Percentiles rank a stretch among this genome's conserved stretches.
phyloP scores from a whole-genome alignment of 495 filamentous ascomycete species.

The Daldinia vernicosa region DNA sequence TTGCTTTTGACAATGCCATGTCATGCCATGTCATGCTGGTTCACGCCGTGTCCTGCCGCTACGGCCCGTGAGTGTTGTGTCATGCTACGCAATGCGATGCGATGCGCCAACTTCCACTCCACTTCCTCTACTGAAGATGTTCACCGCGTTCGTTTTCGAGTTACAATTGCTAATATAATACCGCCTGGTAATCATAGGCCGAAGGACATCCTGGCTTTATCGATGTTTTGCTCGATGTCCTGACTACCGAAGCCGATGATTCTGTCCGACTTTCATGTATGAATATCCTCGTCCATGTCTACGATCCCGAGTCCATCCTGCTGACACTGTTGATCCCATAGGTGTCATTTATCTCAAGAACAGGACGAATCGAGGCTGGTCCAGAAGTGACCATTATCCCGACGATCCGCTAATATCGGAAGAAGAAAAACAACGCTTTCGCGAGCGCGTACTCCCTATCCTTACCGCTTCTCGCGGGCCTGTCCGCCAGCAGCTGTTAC shows the following conservation, averaged over 20 bases:
- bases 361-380: conserved; percentile 90
- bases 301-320: conserved; percentile 17
- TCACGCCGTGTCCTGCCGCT: conserved; percentile 17
- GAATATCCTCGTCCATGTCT: conserved; percentile 38
- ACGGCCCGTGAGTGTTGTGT: conserved; percentile 2
- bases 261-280: conserved; percentile 87
- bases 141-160: conserved; percentile 31
- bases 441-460: conserved; percentile 86
- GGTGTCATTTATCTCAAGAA: conserved; percentile 98
- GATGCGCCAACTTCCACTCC: conserved; percentile 32
- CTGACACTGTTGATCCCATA: conserved; percentile 49
- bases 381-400: conserved; percentile 74
- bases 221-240: conserved; percentile 88
- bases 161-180: conserved; percentile 25
- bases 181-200: conserved; percentile 65
- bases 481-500: conserved; percentile 89
- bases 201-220: conserved; percentile 90
- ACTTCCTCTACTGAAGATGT: conserved; percentile 18
- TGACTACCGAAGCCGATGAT: conserved; percentile 85
- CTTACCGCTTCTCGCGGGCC: conserved; percentile 80
- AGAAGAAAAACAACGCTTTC: conserved; percentile 85
- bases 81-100: conserved; percentile 34
- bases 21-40: conserved; percentile 15
- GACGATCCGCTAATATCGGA: conserved; percentile 77
- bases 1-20: conserved; percentile 21